These are phyloP conservation scores for Ophiognomonia clavigignenti-juglandacearum DNA, from an alignment of 2,329 filamentous ascomycete species.

Conservation along the genomic window DNA sequence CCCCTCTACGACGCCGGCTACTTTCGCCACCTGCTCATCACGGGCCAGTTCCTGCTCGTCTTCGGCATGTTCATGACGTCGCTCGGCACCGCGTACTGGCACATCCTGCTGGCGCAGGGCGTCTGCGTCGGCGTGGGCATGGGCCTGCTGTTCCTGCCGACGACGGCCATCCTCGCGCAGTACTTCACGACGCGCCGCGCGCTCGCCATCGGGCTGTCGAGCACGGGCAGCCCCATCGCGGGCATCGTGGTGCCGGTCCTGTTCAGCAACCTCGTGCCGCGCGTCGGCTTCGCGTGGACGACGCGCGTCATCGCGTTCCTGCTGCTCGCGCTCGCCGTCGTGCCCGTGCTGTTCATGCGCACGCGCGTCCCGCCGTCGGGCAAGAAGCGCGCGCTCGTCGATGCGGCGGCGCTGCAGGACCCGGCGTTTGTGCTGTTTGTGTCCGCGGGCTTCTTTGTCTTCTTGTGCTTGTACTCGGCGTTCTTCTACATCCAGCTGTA, in stretches of 20 bases:
- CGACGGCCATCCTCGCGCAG: constrained; percentile 31
- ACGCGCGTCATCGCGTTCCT: constrained; percentile 48
- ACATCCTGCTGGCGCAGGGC: constrained; percentile 33
- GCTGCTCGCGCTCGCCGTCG: constrained; percentile 32
- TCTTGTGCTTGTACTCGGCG: constrained; percentile 42
- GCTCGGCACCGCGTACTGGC: constrained; percentile 40
- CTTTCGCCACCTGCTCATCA: constrained; percentile 30
- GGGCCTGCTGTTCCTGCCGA: constrained; percentile 30
- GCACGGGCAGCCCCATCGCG: constrained; percentile 29
- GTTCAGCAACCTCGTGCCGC: constrained; percentile 26
- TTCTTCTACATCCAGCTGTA: constrained; percentile 44
- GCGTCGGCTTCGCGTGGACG: constrained; percentile 34
- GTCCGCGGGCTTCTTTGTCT: constrained; percentile 33
- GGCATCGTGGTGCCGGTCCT: constrained; percentile 43
- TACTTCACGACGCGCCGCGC: constrained; percentile 33
- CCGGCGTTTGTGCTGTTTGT: constrained; percentile 32
- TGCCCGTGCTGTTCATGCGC: constrained; percentile 35
- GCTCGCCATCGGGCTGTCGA: constrained; percentile 28
- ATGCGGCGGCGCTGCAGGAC: constrained; percentile 33
- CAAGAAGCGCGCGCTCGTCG: constrained; percentile 27
- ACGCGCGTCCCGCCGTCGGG: constrained; percentile 27
- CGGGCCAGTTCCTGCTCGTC: constrained; percentile 31
- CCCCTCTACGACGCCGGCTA: constrained; percentile 39
- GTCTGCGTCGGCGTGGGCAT: constrained; percentile 34
- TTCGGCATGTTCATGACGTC: constrained; percentile 40